phyloP scores from a whole-genome alignment of 306 rosid genomes.

The Cucurbita argyrosperma region DNA sequence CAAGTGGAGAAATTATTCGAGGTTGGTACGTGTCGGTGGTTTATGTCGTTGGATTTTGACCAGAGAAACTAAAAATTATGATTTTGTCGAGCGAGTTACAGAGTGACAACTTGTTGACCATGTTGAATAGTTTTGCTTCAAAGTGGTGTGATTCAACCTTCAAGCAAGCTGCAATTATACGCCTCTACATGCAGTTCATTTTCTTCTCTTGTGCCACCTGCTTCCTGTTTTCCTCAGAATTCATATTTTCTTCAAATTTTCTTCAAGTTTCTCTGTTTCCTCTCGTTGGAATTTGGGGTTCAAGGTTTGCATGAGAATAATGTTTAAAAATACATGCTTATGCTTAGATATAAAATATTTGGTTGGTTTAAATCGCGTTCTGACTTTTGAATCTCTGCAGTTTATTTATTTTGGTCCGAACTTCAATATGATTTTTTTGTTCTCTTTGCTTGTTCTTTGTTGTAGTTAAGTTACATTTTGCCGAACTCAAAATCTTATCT shows the following conservation, averaged over 20 bases:
- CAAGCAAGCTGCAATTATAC: not conserved
- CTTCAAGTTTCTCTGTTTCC: not conserved
- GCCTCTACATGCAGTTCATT: not conserved
- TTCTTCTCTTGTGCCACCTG: not conserved
- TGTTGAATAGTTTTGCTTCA: too few relatives aligned
- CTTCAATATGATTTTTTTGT: not conserved
- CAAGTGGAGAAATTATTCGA: too few relatives aligned
- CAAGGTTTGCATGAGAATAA: not conserved
- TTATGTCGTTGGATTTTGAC: too few relatives aligned
- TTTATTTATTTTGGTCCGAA: not conserved
- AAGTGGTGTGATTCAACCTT: not conserved
- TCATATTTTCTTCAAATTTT: not conserved
- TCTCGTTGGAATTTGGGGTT: not conserved
- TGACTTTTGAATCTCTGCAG: not conserved
- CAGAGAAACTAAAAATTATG: too few relatives aligned
- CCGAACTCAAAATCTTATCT: not conserved
- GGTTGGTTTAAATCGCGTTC: not conserved
- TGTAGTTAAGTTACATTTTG: not conserved
- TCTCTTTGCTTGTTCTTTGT: not conserved
- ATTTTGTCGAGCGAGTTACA: too few relatives aligned
- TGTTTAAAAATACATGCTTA: too few relatives aligned
- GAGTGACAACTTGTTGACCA: too few relatives aligned
- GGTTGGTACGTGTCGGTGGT: not conserved
- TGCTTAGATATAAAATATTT: not conserved
- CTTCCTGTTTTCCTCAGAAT: not conserved